Conservation (phyloP, 257 asterid genomes). For the Solanum microdontum region DNA sequence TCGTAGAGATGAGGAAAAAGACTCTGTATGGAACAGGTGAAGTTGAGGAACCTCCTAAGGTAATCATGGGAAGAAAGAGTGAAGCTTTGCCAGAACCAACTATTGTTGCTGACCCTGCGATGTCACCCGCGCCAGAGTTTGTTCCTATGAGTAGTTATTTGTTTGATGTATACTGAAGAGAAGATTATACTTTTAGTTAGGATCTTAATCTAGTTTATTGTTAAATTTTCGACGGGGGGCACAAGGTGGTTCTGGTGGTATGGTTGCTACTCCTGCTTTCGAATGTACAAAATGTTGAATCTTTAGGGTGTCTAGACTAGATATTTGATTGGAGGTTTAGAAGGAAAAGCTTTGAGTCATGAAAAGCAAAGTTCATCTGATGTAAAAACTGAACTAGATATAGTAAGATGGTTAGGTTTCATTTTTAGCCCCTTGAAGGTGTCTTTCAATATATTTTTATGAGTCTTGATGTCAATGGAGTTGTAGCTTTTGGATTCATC, state of each 20-base stretch:
- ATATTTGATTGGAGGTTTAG: not conserved
- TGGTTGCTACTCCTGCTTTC: not conserved
- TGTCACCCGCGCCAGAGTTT: slow-evolving; percentile 35
- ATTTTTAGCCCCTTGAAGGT: not conserved
- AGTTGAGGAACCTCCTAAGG: slow-evolving; percentile 9
- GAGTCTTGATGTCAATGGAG: not conserved
- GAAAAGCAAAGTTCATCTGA: not conserved
- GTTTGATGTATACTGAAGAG: slow-evolving; percentile 35
- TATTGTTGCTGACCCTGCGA: slow-evolving; percentile 2
- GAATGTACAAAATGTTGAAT: slow-evolving; percentile 1
- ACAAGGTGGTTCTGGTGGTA: not conserved
- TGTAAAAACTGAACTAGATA: slow-evolving; percentile 3
- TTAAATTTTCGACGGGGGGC: not conserved
- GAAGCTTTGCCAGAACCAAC: slow-evolving; percentile 3
- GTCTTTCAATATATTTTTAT: not conserved
- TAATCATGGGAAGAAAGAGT: slow-evolving; percentile 5
- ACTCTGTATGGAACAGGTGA: not conserved
- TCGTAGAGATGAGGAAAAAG: slow-evolving; percentile 43
- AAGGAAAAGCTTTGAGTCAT: not conserved
- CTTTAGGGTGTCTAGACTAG: slow-evolving; percentile 1
- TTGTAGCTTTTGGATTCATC: not conserved
- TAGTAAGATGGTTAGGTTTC: not conserved
- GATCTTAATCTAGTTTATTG: slow-evolving; percentile 10
- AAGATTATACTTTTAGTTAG: slow-evolving; percentile 12
- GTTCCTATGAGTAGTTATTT: slow-evolving; percentile 32